Base-by-base conservation (phyloP, 257 asterid genomes). In the Handroanthus guayacan region DNA sequence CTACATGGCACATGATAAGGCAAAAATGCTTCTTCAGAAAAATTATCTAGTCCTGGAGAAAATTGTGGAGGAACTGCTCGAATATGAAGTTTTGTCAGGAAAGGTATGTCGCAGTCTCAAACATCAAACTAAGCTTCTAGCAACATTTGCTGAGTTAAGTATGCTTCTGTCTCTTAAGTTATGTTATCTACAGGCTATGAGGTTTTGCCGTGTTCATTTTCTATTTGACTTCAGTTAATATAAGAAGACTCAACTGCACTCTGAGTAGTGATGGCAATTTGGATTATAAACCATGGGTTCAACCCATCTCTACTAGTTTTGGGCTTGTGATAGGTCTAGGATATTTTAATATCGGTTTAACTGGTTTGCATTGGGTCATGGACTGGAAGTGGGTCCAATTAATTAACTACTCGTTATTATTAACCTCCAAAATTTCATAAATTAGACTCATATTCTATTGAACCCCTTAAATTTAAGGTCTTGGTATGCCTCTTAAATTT, bases 41-140 rank as follows among this genome's bases (percentile, higher is more conserved):
- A 95, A 95, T 80, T 81, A 78, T 38, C 36, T 43, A 61, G 93
- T 84, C 78, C 90, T 95, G 78, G 97, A 95, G 88, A 89, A 88
- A 77, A 84, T 95, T 79, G 99, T 91, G 63, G 94, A 88, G 78
- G 98, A 95, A 77, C 86, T 95, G 83, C 88, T 95, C 13, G 86
- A 91, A 77, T 87, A 78, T 63, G 99, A 95, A 85, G 83, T 95
- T 73, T 84, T 95, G 84, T 80, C 93, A 1, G 96, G 96, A 82
- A 92, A 91, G 94, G 99, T 92, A 87, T 84, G 56, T 67, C 60
- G 51, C 44, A 38, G 45, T 78, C 64, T 20, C 57, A 25, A 74
- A 1, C 11, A 16, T 52, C 12, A 56, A 69, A 34, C 25, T 64
- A 68, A 48, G 52, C 65, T 60, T 64, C 67, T 11, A 37, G 64